phyloP scores from a whole-genome alignment of 208 protist species.

The Acanthamoeba sp. region DNA sequence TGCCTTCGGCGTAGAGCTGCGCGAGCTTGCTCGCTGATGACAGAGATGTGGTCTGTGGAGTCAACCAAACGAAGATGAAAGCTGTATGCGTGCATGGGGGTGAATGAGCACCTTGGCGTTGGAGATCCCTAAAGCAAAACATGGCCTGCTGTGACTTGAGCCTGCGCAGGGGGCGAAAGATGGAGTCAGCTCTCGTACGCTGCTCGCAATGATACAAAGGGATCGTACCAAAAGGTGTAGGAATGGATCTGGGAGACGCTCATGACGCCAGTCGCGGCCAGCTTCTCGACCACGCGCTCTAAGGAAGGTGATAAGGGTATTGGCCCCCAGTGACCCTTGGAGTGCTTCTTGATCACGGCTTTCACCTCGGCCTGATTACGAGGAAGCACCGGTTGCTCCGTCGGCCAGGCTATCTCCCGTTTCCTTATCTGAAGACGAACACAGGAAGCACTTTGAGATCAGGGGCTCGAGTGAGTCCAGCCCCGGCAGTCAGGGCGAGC shows the following conservation, averaged over 20 bases:
- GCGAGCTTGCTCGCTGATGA: background rate
- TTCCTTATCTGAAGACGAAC: background rate
- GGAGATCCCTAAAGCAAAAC: background rate
- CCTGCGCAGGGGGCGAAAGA: background rate
- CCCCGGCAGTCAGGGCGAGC: background rate
- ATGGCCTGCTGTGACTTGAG: background rate
- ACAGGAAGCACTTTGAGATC: background rate
- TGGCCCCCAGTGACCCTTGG: background rate
- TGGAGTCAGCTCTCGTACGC: background rate
- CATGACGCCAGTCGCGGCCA: background rate
- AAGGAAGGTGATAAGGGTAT: background rate
- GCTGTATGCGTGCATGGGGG: too few species aligned
- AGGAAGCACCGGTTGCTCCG: background rate
- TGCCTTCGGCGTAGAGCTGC: background rate
- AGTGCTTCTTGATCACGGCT: background rate
- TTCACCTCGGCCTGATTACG: background rate
- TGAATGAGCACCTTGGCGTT: background rate
- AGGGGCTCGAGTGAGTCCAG: background rate
- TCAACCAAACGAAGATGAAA: too few species aligned
- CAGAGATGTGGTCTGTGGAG: background rate
- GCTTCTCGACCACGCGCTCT: background rate
- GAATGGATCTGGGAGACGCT: background rate
- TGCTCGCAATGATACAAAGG: background rate
- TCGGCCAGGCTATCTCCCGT: background rate
- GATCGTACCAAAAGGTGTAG: background rate